Conservation (phyloP, 345 rosid species). For the Citrus sp. region DNA sequence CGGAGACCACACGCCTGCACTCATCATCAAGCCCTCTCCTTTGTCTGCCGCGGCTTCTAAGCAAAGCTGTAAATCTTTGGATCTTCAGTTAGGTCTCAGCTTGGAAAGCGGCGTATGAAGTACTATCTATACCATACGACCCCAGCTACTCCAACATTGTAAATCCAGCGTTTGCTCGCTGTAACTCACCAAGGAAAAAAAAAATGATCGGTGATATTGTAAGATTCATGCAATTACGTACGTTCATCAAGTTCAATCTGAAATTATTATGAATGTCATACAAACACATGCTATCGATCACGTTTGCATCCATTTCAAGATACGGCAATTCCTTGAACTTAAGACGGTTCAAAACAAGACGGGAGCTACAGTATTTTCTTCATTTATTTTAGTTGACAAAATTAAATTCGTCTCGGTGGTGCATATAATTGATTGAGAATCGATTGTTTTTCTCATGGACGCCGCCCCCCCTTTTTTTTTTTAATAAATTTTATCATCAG, state of each 20-base stretch:
- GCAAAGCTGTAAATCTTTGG: constrained; percentile 51
- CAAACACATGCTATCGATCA: neutral
- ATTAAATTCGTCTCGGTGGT: neutral
- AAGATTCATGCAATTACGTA: neutral
- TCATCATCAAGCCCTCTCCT: constrained; percentile 35
- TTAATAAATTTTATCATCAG: neutral
- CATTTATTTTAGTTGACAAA: neutral
- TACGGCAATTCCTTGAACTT: neutral
- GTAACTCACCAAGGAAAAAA: neutral
- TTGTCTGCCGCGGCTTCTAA: constrained; percentile 38
- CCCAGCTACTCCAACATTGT: neutral
- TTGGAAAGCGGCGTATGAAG: constrained; percentile 27
- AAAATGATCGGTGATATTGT: neutral
- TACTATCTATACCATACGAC: neutral
- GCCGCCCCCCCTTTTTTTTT: neutral
- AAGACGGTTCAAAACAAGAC: neutral
- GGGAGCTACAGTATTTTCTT: neutral
- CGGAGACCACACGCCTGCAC: constrained; percentile 30
- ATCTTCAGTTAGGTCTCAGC: constrained; percentile 66
- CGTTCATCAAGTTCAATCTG: neutral
- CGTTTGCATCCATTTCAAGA: neutral
- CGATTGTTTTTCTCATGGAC: too few relatives aligned
- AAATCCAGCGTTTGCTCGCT: neutral
- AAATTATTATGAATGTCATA: neutral
- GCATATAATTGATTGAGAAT: neutral